Percentiles rank a stretch among this genome's conserved stretches.
These are phyloP conservation scores for Sistotremastrum suecicum DNA, from an alignment of 768 basidiomycete genomes.

Conservation along the genomic window DNA sequence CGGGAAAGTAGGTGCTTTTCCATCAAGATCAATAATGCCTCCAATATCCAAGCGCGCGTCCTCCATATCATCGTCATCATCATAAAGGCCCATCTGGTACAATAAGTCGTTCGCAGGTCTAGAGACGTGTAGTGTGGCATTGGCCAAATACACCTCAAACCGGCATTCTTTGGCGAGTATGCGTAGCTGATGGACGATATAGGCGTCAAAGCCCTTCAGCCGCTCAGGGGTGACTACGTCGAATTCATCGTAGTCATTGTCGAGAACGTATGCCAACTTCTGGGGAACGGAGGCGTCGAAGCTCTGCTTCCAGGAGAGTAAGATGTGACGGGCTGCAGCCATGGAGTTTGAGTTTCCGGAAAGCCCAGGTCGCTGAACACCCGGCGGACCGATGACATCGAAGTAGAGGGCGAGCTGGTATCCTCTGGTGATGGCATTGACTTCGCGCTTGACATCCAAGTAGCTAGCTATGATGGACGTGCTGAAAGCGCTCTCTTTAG, in stretches of 20 bases:
- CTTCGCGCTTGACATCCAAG: constrained; percentile 36
- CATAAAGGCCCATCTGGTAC: too few relatives aligned
- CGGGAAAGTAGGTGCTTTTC: too few relatives aligned
- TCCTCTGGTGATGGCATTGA: constrained; percentile 33
- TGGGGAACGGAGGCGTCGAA: constrained; percentile 1
- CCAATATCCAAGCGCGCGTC: too few relatives aligned
- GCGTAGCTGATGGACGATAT: constrained; percentile 18
- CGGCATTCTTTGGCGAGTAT: constrained; percentile 20
- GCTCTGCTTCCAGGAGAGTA: constrained; percentile 23
- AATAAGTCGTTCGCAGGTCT: constrained; percentile 6
- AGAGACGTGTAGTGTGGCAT: constrained; percentile 16
- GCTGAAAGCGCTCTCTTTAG: constrained; percentile 15
- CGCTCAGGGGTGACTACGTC: constrained; percentile 5
- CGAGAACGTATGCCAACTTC: constrained; percentile 19
- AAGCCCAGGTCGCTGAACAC: constrained; percentile 13
- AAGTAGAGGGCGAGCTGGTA: constrained; percentile 37
- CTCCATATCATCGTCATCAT: too few relatives aligned
- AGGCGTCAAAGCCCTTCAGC: constrained; percentile 27
- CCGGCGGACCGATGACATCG: constrained; percentile 29
- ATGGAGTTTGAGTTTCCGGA: constrained; percentile 14
- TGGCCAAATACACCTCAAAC: constrained; percentile 23
- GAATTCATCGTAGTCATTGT: constrained; percentile 21
- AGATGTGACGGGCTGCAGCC: constrained; percentile 15
- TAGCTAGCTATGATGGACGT: constrained; percentile 36
- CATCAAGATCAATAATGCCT: too few relatives aligned